Evolutionary conservation across 1,284 basidiomycete genomes (phyloP).

Genomic region (Tylopilus sp.): DNA sequence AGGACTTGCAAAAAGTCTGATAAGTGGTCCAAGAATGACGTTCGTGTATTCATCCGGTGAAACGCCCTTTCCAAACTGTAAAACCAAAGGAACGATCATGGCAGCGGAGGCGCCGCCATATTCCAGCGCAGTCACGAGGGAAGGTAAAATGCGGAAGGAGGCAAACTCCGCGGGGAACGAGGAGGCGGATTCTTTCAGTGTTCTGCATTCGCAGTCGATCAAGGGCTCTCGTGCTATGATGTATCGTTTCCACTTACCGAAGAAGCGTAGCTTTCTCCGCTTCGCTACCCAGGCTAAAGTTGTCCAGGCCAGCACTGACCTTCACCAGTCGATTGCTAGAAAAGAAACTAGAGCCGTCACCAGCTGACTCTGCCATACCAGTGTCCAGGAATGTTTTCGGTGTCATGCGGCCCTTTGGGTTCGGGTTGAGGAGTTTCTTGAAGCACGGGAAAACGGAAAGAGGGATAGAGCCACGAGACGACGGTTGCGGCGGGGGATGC

Average conservation of each 20-base stretch:
- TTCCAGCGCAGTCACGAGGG: constrained; percentile 79
- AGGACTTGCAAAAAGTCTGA: constrained; percentile 80
- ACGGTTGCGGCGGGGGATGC: constrained; percentile 66
- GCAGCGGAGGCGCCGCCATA: constrained; percentile 79
- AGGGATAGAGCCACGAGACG: constrained; percentile 78
- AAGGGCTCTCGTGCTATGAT: not conserved
- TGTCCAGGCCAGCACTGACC: constrained; percentile 82
- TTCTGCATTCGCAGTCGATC: constrained; percentile 39
- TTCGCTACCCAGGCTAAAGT: constrained; percentile 81
- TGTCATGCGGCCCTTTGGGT: constrained; percentile 72
- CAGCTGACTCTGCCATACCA: constrained; percentile 64
- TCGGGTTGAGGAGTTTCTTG: constrained; percentile 87
- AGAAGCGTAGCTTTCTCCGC: constrained; percentile 76
- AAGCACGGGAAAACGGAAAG: constrained; percentile 71
- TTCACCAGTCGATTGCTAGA: constrained; percentile 78
- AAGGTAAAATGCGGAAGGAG: constrained; percentile 82
- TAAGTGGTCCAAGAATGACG: constrained; percentile 70
- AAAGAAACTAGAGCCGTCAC: constrained; percentile 74
- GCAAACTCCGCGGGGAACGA: constrained; percentile 87
- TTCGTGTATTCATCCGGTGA: constrained; percentile 69
- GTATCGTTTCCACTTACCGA: constrained; percentile 41
- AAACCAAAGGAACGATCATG: constrained; percentile 74
- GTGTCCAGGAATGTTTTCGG: constrained; percentile 75
- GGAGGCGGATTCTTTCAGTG: constrained; percentile 71
- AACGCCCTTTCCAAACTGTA: constrained; percentile 73